Percentiles rank a stretch among this genome's conserved stretches.
phyloP scores from a whole-genome alignment of 257 asterid genomes.

The Fraxinus anomala region DNA sequence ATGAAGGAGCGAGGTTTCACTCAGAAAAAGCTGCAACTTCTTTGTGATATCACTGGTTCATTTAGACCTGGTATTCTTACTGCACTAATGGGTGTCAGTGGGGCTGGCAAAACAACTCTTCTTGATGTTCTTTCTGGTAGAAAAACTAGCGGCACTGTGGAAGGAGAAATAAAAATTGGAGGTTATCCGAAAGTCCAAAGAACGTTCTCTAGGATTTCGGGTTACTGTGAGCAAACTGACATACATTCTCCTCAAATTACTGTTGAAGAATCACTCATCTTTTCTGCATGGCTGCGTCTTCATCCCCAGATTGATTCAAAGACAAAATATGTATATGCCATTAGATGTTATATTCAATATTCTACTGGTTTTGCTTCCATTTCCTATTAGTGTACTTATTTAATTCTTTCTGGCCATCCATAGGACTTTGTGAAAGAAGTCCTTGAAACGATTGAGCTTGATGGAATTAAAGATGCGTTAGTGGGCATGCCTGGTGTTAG shows the following conservation, averaged over 20 bases:
- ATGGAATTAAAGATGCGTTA: constrained; percentile 34
- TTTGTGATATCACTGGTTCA: constrained; percentile 37
- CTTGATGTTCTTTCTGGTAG: constrained; percentile 49
- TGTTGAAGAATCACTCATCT: constrained; percentile 39
- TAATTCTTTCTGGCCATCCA: background rate
- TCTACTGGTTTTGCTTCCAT: background rate
- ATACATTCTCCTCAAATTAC: constrained; percentile 44
- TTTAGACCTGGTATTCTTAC: constrained; percentile 40
- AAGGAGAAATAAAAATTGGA: constrained; percentile 41
- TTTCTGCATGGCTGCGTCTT: constrained; percentile 44
- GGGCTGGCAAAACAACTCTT: constrained; percentile 50
- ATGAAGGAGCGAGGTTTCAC: constrained; percentile 38
- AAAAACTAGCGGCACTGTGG: constrained; percentile 37
- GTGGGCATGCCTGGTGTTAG: constrained; percentile 34
- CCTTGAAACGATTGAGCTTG: constrained; percentile 40
- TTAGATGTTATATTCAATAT: background rate
- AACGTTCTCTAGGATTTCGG: constrained; percentile 42
- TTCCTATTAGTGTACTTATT: background rate
- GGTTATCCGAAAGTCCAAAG: constrained; percentile 40
- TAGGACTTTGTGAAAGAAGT: constrained; percentile 42
- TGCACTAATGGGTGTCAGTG: constrained; percentile 50
- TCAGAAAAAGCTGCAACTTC: constrained; percentile 35
- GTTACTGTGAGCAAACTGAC: constrained; percentile 44
- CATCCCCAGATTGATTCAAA: constrained; percentile 35
- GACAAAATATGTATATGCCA: constrained; percentile 34